phyloP scores from a whole-genome alignment of 495 filamentous ascomycete species.

The Rostrohypoxylon terebratum region DNA sequence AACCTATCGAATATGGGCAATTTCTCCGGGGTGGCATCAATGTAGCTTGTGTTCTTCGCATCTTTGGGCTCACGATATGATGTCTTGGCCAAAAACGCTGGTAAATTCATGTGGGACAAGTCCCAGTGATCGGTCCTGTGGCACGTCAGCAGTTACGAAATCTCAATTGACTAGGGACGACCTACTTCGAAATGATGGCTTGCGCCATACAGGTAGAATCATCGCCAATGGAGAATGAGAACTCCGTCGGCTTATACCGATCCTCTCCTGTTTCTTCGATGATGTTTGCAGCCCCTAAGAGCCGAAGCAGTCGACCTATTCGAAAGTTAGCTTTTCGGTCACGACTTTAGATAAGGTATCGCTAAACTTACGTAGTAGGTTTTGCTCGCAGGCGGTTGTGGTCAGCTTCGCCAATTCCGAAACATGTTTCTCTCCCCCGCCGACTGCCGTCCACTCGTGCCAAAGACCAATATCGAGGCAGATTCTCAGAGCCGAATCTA shows the following conservation, averaged over 20 bases:
- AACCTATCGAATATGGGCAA: slow-evolving; percentile 42
- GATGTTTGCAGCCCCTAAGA: slow-evolving; percentile 36
- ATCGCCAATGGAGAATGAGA: slow-evolving; percentile 38
- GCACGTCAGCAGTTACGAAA: neutral
- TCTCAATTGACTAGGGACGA: neutral
- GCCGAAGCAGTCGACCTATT: slow-evolving; percentile 41
- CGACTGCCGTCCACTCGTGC: slow-evolving; percentile 35
- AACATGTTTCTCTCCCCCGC: slow-evolving; percentile 40
- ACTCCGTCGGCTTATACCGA: slow-evolving; percentile 37
- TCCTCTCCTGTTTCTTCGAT: slow-evolving; percentile 46
- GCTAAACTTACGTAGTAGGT: slow-evolving; percentile 40
- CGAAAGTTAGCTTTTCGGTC: neutral
- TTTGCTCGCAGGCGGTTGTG: slow-evolving; percentile 34
- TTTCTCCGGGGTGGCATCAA: slow-evolving; percentile 31
- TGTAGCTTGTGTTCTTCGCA: slow-evolving; percentile 34
- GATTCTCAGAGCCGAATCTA: slow-evolving; percentile 36
- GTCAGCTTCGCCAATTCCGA: slow-evolving; percentile 34
- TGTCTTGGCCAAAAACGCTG: slow-evolving; percentile 41
- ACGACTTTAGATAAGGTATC: neutral
- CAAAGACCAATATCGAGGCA: slow-evolving; percentile 41
- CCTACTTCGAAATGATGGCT: slow-evolving; percentile 19
- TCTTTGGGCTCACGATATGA: slow-evolving; percentile 41
- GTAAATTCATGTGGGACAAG: slow-evolving; percentile 17
- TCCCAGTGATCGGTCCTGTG: slow-evolving; percentile 39
- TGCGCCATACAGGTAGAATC: slow-evolving; percentile 13